phyloP scores from a whole-genome alignment of 768 basidiomycete genomes.

The Lentinus tigrinus region DNA sequence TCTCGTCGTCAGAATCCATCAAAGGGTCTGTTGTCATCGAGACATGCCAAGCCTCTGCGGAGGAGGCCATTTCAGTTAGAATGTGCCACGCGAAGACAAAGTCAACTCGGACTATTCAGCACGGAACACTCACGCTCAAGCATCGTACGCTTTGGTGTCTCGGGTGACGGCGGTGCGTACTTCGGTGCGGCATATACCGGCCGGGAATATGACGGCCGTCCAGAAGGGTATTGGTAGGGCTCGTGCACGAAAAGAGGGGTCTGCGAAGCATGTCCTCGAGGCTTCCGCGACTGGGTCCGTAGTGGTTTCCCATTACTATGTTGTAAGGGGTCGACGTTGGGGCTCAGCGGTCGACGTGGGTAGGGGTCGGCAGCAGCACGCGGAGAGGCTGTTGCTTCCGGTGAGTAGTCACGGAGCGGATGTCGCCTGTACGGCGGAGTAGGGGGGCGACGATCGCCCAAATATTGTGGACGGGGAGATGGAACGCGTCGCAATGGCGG shows the following conservation, averaged over 20 bases:
- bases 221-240: slow-evolving; percentile 3
- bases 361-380: slow-evolving; percentile 15
- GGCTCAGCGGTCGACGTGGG: slow-evolving; percentile 16
- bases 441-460: slow-evolving; percentile 6
- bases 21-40: slow-evolving; percentile 69
- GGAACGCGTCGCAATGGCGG: slow-evolving; percentile 13
- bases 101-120: neutral
- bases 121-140: slow-evolving; percentile 56
- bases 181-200: slow-evolving; percentile 39
- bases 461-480: slow-evolving; percentile 2
- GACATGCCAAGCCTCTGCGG: slow-evolving; percentile 70
- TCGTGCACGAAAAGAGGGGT: slow-evolving; percentile 12
- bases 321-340: slow-evolving; percentile 4
- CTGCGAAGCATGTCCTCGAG: slow-evolving; percentile 10
- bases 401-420: neutral
- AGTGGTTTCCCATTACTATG: slow-evolving; percentile 20
- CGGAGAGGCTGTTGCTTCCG: slow-evolving; percentile 2
- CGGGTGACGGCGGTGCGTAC: slow-evolving; percentile 23
- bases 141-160: slow-evolving; percentile 36
- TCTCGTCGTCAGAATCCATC: slow-evolving; percentile 76
- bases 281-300: slow-evolving; percentile 19
- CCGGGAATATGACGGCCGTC: slow-evolving; percentile 4
- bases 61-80: neutral
- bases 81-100: neutral
- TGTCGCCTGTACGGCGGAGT: slow-evolving; percentile 10